Base-by-base conservation (phyloP, 306 rosid genomes). In the Comarum palustre region DNA sequence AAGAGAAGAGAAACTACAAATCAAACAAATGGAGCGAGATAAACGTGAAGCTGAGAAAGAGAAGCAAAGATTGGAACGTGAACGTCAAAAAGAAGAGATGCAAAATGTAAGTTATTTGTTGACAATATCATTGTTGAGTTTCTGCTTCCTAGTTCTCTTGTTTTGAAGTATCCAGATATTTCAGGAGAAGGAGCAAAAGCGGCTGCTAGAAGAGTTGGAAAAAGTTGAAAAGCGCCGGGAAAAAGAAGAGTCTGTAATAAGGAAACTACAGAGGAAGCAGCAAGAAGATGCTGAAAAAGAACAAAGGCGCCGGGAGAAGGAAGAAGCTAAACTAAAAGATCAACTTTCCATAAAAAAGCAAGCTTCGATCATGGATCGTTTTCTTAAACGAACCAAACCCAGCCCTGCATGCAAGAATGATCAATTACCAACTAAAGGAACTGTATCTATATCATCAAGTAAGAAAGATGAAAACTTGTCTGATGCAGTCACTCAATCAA, bases 301-400 rank as follows among this genome's bases (percentile, higher is more conserved):
- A 50, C 92, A 87, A 62, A 81, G 82, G 8, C 97, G 96, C 38
- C 79, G 81, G 61, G 90, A 88, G 81, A 91, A 87, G 83, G 97
- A 90, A 82, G 93, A 85, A 86, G 91, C 90, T 60, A 94, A 84
- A 62, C 57, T 81, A 14, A 91, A 82, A 84, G 87, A 82, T 75
- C 82, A 88, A 74, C 93, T 87, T 16, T 66, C 85, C 68, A 29
- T 91, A 71, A 89, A 85, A 79, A 89, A 90, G 78, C 97, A 91
- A 79, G 96, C 82, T 68, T 89, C 96, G 15, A 74, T 94, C 7
- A 94, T 94, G 99, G 97, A 94, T 47, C 96, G 95, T 19, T 94
- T 94, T 78, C 83, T 94, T 47, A 91, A 88, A 81, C 89, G 77
- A 79, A 45, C 73, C 75, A 94, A 87, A 90, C 64, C 79, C 46